phyloP scores from a whole-genome alignment of 1,284 basidiomycete species.

The Farysia itapuensis region DNA sequence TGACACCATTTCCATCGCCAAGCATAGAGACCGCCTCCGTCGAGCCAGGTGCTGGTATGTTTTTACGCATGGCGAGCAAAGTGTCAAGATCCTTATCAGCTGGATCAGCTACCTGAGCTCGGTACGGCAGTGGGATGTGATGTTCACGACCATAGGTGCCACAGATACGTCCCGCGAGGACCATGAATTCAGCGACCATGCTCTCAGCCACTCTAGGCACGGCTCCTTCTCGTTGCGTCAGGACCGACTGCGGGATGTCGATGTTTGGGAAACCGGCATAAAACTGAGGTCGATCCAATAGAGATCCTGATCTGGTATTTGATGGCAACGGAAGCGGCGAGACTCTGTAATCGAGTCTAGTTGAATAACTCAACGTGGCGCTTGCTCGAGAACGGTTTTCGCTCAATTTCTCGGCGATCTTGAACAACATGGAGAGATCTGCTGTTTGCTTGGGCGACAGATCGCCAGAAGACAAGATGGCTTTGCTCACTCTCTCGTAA shows the following conservation, averaged over 20 bases:
- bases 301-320: neutral
- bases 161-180: conserved; percentile 75
- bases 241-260: neutral
- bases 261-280: conserved; percentile 43
- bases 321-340: conserved; percentile 22
- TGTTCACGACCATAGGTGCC: conserved; percentile 72
- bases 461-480: conserved; percentile 10
- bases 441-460: conserved; percentile 18
- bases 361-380: conserved; percentile 3
- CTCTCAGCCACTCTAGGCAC: neutral
- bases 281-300: conserved; percentile 17
- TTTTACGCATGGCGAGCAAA: conserved; percentile 50
- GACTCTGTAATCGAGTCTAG: neutral
- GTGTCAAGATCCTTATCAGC: conserved; percentile 32
- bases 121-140: conserved; percentile 70
- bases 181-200: conserved; percentile 81
- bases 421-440: conserved; percentile 61
- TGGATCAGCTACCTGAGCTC: conserved; percentile 63
- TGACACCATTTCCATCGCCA: neutral
- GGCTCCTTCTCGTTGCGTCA: neutral
- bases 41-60: conserved; percentile 21
- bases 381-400: conserved; percentile 7
- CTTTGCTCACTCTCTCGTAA: conserved; percentile 69
- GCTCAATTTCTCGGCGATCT: conserved; percentile 50
- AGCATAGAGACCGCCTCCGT: neutral